Evolutionary conservation across 805 yeast species (phyloP).

Genomic region (Spathaspora boniae): DNA sequence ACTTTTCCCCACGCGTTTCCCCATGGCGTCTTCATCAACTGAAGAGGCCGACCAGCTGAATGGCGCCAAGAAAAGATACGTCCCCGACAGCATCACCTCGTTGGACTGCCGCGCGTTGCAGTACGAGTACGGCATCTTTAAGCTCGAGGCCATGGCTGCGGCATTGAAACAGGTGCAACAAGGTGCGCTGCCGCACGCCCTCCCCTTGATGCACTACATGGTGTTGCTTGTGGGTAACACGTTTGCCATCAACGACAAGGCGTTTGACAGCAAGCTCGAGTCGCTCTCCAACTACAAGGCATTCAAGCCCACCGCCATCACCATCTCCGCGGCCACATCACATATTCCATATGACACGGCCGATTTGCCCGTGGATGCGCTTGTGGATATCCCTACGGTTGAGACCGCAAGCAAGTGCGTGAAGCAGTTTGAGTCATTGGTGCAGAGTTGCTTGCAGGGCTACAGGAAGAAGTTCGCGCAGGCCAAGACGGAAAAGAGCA

Average conservation of each 20-base stretch:
- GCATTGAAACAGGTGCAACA: conserved; percentile 23
- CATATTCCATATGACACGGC: conserved; percentile 43
- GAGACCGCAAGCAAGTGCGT: conserved; percentile 24
- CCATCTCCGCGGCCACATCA: conserved; percentile 23
- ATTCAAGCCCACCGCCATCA: conserved; percentile 22
- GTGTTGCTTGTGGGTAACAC: conserved; percentile 26
- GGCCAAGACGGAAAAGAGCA: conserved; percentile 22
- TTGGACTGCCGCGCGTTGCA: conserved; percentile 44
- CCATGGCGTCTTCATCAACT: too few species aligned
- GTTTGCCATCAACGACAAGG: conserved; percentile 36
- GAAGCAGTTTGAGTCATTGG: conserved; percentile 23
- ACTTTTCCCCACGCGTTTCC: too few species aligned
- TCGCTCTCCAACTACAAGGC: conserved; percentile 26
- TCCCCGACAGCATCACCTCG: conserved; percentile 7
- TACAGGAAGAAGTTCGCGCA: conserved; percentile 32
- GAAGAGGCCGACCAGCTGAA: too few species aligned
- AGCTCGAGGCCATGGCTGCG: conserved; percentile 37
- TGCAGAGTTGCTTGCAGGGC: conserved; percentile 30
- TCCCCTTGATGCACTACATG: conserved; percentile 35
- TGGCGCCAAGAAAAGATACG: too few species aligned
- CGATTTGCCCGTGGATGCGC: conserved; percentile 30
- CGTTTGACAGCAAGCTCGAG: conserved; percentile 25
- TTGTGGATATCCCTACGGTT: conserved; percentile 26
- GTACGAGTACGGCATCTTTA: conserved; percentile 51
- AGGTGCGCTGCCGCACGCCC: conserved; percentile 27